Base-by-base conservation (phyloP, 495 filamentous ascomycete genomes). In the Aspergillus sclerotiicarbonarius region DNA sequence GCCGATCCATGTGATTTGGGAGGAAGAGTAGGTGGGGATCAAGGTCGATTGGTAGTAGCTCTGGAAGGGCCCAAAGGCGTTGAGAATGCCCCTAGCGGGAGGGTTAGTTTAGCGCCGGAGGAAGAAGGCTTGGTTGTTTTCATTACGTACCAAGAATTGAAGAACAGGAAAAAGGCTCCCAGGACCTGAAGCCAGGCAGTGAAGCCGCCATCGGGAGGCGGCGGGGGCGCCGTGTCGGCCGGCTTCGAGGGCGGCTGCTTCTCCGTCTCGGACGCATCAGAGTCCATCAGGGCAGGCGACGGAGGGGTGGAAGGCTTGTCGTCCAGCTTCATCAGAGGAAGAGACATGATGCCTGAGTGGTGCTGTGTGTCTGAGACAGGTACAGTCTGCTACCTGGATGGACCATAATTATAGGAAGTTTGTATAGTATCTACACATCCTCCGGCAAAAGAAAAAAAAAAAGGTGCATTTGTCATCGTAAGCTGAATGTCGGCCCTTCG, bases 1-100 rank as follows among this genome's bases (percentile, higher is more conserved):
- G 6, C 80, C 71, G 56, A 89, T 87, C 86, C 86, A 89, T 13
- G 79, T 73, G 15, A 88, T 70, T 1, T 72, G 78, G 45, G 74
- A 79, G 4, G 77, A 63, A 15, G 74, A 68, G 62, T 84, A 82
- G 31, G 72, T 57, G 0, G 58, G 59, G 6, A 88, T 69, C 60
- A 81, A 76, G 45, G 81, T 67, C 0, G 65, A 64, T 57, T 83
- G 69, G 60, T 87, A 88, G 59, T 87, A 84, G 15, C 74, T 72
- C 62, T 86, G 82, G 49, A 51, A 58, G 8, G 47, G 13, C 15
- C 60, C 57, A 4, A 54, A 55, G 60, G 59, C 56, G 51, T 70
- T 70, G 49, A 67, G 12, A 6, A 41, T n/a, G 7, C 37, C 37
- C 37, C 37, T 41, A 4, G 37, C n/a, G 37, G 37, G 37, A 12